phyloP scores from a whole-genome alignment of 1,284 basidiomycete genomes.

The Ustilago nuda region DNA sequence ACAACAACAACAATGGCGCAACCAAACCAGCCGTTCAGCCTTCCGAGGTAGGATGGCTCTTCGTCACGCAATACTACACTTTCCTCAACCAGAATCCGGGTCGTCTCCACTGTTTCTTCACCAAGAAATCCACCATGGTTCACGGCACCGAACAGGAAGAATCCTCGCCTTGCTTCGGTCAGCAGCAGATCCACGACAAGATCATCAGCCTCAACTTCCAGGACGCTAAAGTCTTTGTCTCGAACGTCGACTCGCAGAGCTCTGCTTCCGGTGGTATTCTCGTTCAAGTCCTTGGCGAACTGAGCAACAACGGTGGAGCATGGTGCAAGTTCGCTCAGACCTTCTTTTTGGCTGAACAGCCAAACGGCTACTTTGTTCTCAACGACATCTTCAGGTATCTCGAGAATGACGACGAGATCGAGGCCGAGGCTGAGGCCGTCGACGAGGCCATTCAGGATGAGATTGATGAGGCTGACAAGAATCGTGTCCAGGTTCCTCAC shows the following conservation, averaged over 20 bases:
- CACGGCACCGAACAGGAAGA: constrained; percentile 83
- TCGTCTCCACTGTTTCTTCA: constrained; percentile 98
- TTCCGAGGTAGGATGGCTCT: constrained; percentile 69
- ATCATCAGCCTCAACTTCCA: constrained; percentile 92
- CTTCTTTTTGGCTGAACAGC: constrained; percentile 99
- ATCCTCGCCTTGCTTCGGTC: constrained; percentile 84
- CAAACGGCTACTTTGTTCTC: constrained; percentile 98
- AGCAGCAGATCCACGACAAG: constrained; percentile 97
- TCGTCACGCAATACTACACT: constrained; percentile 74
- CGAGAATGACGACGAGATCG: constrained; percentile 89
- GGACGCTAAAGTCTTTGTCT: constrained; percentile 96
- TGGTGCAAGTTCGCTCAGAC: constrained; percentile 99
- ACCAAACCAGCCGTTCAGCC: constrained; percentile 55
- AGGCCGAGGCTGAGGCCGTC: constrained; percentile 50
- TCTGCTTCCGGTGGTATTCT: constrained; percentile 95
- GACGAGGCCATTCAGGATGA: constrained; percentile 51
- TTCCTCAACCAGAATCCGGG: constrained; percentile 97
- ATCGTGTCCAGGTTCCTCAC: constrained; percentile 44
- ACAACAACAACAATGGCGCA: constrained; percentile 16
- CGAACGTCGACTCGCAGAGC: constrained; percentile 73
- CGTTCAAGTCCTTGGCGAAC: constrained; percentile 98
- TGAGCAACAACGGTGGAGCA: constrained; percentile 82
- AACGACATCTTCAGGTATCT: constrained; percentile 99
- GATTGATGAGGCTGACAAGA: constrained; percentile 44
- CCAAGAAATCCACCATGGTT: constrained; percentile 89